Evolutionary conservation across 1,284 basidiomycete genomes (phyloP), one percentile per base, ranked within the genome.

Genomic region (Pseudozyma flocculosa): DNA sequence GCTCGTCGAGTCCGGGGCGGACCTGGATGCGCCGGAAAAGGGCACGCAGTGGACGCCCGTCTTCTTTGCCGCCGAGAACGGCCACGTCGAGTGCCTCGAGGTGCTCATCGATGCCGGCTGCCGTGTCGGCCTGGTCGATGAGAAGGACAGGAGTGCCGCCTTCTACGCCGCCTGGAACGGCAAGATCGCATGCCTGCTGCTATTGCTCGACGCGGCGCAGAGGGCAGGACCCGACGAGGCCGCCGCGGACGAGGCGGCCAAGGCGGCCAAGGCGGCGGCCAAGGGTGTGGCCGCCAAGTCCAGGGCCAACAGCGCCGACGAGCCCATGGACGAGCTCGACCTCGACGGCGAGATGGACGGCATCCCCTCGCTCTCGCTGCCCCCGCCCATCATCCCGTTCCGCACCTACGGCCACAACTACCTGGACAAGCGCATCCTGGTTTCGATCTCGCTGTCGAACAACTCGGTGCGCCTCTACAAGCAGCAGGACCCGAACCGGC

Each of bases 131-230:
- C 83, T 84, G 21, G 81, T 83, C 38, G 95, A 98, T 79, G 95
- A 99, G 79, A 84, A 90, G 52, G 87, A 87, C 21, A 88, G 90
- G 72, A 85, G 85, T 43, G 86, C 94, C 15, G 84, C 92, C 39
- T 93, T 96, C 81, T 97, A 97, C 74, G 93, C 95, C 0, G 92
- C 92, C 4, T 99, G 95, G 94, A 91, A 92, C 72, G 95, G 95
- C 2, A 92, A 97, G 77, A 86, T 89, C 50, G 81, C 83, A 37
- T 73, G 77, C 47, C 51, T 61, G 81, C 82, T 52, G 84, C 82
- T 39, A 80, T 78, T 44, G 82, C 63, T 75, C 73, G 39, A 64
- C 11, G 76, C 61, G 66, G 80, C 44, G 54, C 68, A 59, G 24
- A 45, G 24, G 13, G 21, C 46, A 4, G 45, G 24, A 3, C 42